Base-by-base conservation (phyloP, 164 flowering plant genomes). In the Kalanchoe fedtschenkoi region DNA sequence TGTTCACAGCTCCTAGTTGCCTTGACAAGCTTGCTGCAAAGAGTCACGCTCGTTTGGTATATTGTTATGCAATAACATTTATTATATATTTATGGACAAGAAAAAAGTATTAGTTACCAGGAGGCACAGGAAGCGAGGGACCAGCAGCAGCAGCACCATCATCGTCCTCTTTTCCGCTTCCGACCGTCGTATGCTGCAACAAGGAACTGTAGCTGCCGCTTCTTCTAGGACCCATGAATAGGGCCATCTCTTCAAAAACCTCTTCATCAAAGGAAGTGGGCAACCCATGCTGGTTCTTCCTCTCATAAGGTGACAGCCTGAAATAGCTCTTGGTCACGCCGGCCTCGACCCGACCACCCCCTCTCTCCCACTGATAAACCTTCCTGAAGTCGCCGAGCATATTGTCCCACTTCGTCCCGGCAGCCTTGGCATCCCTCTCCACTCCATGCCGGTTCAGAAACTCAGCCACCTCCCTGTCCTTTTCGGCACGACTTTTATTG, bases 381-480 rank as follows among this genome's bases (percentile, higher is more conserved):
- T 84, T 87, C 62, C 93, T 72, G 28, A 84, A 87, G 66, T 87
- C 93, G 0, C 93, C 93, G 68, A 87, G 67, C 93, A 87, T 87
- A 58, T 87, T 87, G 54, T 87, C 93, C 93, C 93, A 87, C 51
- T 87, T 87, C 0, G 93, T 87, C 10, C 93, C 93, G 0, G 93
- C 84, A 0, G 83, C 81, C 55, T 87, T 87, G 0, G 89, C 86
- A 58, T 87, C 93, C 41, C 93, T 66, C 13, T 69, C 76, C 0
- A 87, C 80, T 1, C 89, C 89, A 58, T 87, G 78, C 10, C 75
- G 63, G 44, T 75, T 76, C 19, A 87, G 63, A 65, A 65, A 87
- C 69, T 87, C 89, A 0, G 93, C 88, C 9, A 87, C 93, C 62
- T 83, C 85, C 58, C 72, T 77, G 42, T 87, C 93, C 61, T 87